phyloP scores from a whole-genome alignment of 768 basidiomycete species.

The Leccinum aurantiacum region DNA sequence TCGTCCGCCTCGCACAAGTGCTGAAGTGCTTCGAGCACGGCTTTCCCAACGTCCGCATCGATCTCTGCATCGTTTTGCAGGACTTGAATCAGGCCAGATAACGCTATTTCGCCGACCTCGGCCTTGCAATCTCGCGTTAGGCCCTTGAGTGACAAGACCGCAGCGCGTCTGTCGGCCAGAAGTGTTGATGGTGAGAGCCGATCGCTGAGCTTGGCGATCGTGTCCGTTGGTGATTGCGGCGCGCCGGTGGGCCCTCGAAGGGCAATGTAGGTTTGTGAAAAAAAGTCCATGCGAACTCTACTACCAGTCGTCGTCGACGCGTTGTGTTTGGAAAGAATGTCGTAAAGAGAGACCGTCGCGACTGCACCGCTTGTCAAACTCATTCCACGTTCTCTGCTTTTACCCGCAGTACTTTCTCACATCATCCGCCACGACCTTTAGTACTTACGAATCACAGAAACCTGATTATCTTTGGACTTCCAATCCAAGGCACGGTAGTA shows the following conservation, averaged over 20 bases:
- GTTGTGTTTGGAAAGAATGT: background rate
- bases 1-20: constrained; percentile 83
- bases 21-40: constrained; percentile 85
- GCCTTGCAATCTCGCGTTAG: constrained; percentile 87
- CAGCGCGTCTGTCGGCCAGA: constrained; percentile 88
- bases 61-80: constrained; percentile 86
- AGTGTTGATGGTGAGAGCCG: constrained; percentile 87
- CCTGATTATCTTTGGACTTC: background rate
- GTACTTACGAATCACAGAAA: background rate
- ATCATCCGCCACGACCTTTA: background rate
- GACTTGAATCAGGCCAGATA: constrained; percentile 76
- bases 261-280: constrained; percentile 83
- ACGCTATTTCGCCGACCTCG: constrained; percentile 79
- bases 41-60: constrained; percentile 91
- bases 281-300: constrained; percentile 64
- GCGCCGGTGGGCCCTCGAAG: constrained; percentile 80
- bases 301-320: constrained; percentile 1
- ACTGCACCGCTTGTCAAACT: background rate
- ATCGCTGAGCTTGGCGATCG: constrained; percentile 85
- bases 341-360: constrained; percentile 5
- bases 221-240: constrained; percentile 81
- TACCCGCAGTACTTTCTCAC: background rate
- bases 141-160: constrained; percentile 92
- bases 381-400: background rate
- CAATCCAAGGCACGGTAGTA: background rate